phyloP scores from a whole-genome alignment of 2,329 filamentous ascomycete species.

The Pleoardoris graminearum region DNA sequence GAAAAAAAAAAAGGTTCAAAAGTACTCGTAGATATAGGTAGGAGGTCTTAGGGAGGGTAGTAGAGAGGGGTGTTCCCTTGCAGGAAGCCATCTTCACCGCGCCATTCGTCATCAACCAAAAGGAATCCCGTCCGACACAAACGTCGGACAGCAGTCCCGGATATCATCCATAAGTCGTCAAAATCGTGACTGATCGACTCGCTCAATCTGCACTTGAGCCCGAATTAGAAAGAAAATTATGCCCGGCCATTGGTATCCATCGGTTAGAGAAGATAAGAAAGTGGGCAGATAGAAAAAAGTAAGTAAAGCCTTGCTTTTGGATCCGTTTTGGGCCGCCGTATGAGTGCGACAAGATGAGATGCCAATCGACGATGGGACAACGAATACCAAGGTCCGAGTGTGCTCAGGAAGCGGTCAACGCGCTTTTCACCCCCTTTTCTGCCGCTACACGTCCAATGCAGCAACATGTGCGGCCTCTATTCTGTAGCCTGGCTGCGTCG shows the following conservation, averaged over 20 bases:
- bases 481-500: constrained; percentile 76
- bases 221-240: constrained; percentile 37
- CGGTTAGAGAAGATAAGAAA: constrained; percentile 20
- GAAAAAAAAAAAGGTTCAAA: neutral
- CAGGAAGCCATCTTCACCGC: constrained; percentile 7
- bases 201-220: constrained; percentile 43
- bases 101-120: constrained; percentile 23
- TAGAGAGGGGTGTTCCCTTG: constrained; percentile 11
- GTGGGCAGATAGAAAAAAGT: constrained; percentile 31
- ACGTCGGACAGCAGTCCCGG: constrained; percentile 36
- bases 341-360: no score
- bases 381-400: constrained; percentile 3
- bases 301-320: constrained; percentile 41
- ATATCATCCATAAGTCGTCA: constrained; percentile 50
- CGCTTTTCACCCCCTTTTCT: neutral
- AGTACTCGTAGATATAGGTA: constrained; percentile 5
- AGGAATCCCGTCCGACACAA: constrained; percentile 29
- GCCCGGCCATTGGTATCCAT: constrained; percentile 41
- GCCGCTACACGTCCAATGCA: constrained; percentile 1
- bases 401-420: constrained; percentile 11
- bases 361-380: constrained; percentile 8
- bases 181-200: constrained; percentile 44
- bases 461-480: constrained; percentile 32
- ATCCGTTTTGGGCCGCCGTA: constrained; percentile 16
- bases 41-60: constrained; percentile 10